Evolutionary conservation across 148 eudicot species (phyloP), one percentile per base, ranked within the genome.

Genomic region (Rhododendron henanense): DNA sequence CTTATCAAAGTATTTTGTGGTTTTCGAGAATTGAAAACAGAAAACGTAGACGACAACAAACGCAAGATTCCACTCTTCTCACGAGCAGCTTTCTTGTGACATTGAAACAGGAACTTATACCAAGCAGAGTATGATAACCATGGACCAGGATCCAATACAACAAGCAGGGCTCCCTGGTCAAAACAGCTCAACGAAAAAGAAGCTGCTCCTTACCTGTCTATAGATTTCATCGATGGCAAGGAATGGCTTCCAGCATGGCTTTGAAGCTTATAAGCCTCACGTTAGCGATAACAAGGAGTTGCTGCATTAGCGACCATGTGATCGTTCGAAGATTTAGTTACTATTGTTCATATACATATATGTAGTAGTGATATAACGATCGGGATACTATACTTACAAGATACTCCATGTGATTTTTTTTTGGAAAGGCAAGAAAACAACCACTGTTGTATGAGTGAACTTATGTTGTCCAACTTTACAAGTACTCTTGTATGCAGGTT

Each of bases 71-170:
- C 15, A 10, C 35, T n/a, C 74, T 45, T 57, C 67, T 85, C 23
- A 14, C 18, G 41, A 0, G 4, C 4, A 5, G 8, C 61, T 10
- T 10, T 39, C 21, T 83, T 86, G 48, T 69, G 16, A 86, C 77
- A 63, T 69, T 86, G 87, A 25, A 80, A 55, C 93, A 96, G 99
- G 3, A 87, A 95, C 31, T 35, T 96, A 35, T 91, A 75, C 88
- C 95, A 91, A 0, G 97, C 91, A 18, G 99, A 96, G 87, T 93
- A 94, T 77, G 85, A 85, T 7, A 92, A 94, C 82, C 75, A 87
- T 2, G 99, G 99, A 81, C 99, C 99, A 11, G 99, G 98, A 85
- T 88, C 99, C 6, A 84, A 57, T 41, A 55, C 92, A 1, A 14
- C 11, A 0, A 84, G 86, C 0, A 88, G 98, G 39, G 94, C 90